phyloP scores from a whole-genome alignment of 208 protist genomes.

The Angomonas deanei region DNA sequence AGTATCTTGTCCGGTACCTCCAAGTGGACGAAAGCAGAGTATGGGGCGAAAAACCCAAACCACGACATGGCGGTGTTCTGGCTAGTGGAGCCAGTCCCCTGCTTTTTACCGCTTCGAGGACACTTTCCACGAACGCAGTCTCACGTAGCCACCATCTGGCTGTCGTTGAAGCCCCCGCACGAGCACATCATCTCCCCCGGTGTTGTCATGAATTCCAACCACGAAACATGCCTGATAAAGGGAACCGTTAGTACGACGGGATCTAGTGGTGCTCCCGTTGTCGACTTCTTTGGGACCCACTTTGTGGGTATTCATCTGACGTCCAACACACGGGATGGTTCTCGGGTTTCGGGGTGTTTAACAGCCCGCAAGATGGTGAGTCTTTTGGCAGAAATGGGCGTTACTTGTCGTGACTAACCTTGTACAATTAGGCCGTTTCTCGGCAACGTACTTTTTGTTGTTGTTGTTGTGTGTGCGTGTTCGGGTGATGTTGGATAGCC shows the following conservation, averaged over 20 bases:
- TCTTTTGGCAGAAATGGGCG: constrained; percentile 66
- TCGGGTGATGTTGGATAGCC: neutral
- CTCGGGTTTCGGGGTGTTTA: constrained; percentile 73
- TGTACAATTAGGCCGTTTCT: neutral
- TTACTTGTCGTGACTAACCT: constrained; percentile 23
- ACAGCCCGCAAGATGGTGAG: constrained; percentile 64
- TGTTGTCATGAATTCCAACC: constrained; percentile 60
- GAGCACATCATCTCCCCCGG: constrained; percentile 69
- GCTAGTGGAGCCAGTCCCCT: constrained; percentile 31
- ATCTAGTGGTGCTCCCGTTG: constrained; percentile 76
- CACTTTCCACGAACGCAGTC: constrained; percentile 48
- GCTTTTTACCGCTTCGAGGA: constrained; percentile 39
- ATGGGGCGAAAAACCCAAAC: constrained; percentile 49
- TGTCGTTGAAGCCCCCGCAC: constrained; percentile 73
- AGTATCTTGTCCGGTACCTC: constrained; percentile 33
- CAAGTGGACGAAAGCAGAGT: constrained; percentile 38
- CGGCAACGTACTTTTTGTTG: neutral
- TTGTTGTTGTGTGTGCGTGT: neutral
- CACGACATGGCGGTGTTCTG: constrained; percentile 73
- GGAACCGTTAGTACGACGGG: constrained; percentile 80
- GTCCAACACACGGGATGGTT: constrained; percentile 75
- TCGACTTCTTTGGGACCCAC: constrained; percentile 73
- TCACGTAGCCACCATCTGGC: constrained; percentile 69
- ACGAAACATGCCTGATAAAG: constrained; percentile 38
- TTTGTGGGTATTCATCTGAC: constrained; percentile 81